Percentiles rank a stretch among this genome's conserved stretches.
Conservation (phyloP, 495 filamentous ascomycete species). For the Trichodelitschia bisporula region DNA sequence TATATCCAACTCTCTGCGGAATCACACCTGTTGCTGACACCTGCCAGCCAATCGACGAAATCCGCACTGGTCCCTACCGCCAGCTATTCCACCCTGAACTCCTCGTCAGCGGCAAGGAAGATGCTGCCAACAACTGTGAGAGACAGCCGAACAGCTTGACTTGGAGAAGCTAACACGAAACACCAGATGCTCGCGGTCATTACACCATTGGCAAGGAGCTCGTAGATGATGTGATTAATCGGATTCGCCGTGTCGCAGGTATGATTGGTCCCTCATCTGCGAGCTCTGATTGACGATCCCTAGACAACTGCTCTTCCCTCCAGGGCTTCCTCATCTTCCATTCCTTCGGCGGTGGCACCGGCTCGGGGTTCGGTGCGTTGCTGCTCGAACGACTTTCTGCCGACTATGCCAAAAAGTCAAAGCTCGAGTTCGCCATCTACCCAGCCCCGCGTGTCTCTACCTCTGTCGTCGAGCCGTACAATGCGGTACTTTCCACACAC, state of each 20-base stretch:
- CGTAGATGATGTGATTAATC: constrained; percentile 59
- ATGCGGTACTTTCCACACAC: constrained; percentile 74
- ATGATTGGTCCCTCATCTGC: constrained; percentile 10
- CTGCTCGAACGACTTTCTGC: constrained; percentile 68
- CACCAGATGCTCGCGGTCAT: constrained; percentile 60
- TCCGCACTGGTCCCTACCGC: constrained; percentile 59
- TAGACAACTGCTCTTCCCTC: constrained; percentile 75
- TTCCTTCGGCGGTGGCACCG: constrained; percentile 81
- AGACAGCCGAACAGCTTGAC: neutral
- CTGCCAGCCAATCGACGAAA: constrained; percentile 81
- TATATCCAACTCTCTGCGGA: no score
- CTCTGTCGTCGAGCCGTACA: constrained; percentile 83
- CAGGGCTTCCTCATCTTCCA: constrained; percentile 89
- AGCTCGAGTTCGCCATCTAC: constrained; percentile 81
- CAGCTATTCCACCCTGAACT: constrained; percentile 78
- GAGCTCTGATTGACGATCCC: neutral
- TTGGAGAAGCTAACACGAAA: constrained; percentile 5
- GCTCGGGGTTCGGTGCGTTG: constrained; percentile 72
- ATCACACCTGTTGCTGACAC: no score
- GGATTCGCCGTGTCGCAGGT: constrained; percentile 66
- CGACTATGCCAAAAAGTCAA: constrained; percentile 87
- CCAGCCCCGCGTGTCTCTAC: constrained; percentile 68
- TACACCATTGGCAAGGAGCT: constrained; percentile 88
- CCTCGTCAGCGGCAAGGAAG: constrained; percentile 77
- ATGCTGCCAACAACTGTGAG: constrained; percentile 75